Conservation (phyloP, 164 flowering plant genomes). For the Berberis vulgaris region DNA sequence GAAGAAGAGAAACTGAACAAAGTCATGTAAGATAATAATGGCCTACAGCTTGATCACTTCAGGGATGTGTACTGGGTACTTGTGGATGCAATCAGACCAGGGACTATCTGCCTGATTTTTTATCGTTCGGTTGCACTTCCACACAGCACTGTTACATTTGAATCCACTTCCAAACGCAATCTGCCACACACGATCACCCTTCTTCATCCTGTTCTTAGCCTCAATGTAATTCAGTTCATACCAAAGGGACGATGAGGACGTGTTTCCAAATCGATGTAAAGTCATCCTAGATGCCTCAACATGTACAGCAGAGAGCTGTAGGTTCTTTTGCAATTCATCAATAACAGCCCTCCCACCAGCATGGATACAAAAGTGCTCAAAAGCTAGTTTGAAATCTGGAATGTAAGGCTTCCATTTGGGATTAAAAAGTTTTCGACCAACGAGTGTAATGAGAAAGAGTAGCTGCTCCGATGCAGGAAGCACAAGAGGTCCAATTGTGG, state of each 20-base stretch:
- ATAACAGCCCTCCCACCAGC: constrained; percentile 68
- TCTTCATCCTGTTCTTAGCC: constrained; percentile 57
- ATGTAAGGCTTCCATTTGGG: constrained; percentile 55
- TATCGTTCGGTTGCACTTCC: constrained; percentile 56
- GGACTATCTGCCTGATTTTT: constrained; percentile 32
- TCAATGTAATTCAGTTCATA: constrained; percentile 53
- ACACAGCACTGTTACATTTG: constrained; percentile 65
- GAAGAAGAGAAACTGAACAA: too few relatives aligned
- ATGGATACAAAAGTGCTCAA: constrained; percentile 73
- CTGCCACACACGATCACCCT: constrained; percentile 60
- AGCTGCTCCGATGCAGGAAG: constrained; percentile 55
- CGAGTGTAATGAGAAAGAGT: constrained; percentile 32
- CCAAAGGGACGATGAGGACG: constrained; percentile 63
- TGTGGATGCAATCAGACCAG: constrained; percentile 41
- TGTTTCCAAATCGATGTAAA: constrained; percentile 54
- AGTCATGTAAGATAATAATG: neutral
- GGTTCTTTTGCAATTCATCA: constrained; percentile 55
- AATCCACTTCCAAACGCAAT: constrained; percentile 64
- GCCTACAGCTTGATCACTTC: constrained; percentile 30
- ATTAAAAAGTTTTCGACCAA: constrained; percentile 42
- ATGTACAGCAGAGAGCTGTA: constrained; percentile 45
- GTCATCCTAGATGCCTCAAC: constrained; percentile 69
- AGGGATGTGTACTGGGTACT: constrained; percentile 44
- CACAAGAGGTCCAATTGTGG: constrained; percentile 51
- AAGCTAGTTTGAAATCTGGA: constrained; percentile 59